Conservation (phyloP, 1,139 yeast genomes). For the Eremothecium cymbalariae region DNA sequence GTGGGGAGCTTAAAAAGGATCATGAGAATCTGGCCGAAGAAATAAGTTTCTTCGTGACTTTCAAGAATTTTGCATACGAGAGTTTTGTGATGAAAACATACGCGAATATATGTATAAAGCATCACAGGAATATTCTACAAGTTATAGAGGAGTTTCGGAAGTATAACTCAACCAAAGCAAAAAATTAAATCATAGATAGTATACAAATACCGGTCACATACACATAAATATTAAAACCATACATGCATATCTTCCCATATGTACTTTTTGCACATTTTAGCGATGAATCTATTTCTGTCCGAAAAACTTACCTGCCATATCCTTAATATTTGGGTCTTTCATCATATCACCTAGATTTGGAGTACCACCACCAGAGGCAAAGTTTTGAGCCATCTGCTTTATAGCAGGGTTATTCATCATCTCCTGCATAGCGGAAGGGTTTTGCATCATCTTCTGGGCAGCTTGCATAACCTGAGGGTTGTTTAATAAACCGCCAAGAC, state of each 20-base stretch:
- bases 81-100: slow-evolving; percentile 28
- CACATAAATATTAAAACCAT: background rate
- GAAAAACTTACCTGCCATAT: slow-evolving; percentile 48
- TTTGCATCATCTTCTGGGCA: slow-evolving; percentile 87
- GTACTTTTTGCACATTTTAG: too few species aligned
- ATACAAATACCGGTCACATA: background rate
- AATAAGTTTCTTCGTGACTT: slow-evolving; percentile 48
- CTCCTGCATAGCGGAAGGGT: slow-evolving; percentile 70
- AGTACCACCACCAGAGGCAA: slow-evolving; percentile 52
- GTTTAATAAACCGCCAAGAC: slow-evolving; percentile 67
- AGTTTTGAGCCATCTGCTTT: slow-evolving; percentile 65
- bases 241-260: too few species aligned
- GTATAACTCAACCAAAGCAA: slow-evolving; percentile 15
- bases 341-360: slow-evolving; percentile 62
- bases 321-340: slow-evolving; percentile 71
- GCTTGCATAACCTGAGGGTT: slow-evolving; percentile 90
- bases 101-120: slow-evolving; percentile 13
- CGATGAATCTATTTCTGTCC: slow-evolving; percentile 38
- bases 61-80: slow-evolving; percentile 38
- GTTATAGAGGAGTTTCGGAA: slow-evolving; percentile 7
- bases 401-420: slow-evolving; percentile 77
- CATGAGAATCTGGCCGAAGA: slow-evolving; percentile 60
- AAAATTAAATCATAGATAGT: slow-evolving; percentile 1
- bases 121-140: slow-evolving; percentile 1
- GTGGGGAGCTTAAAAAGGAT: slow-evolving; percentile 22